phyloP scores from a whole-genome alignment of 495 filamentous ascomycete genomes.

The Penicillium argentinense region DNA sequence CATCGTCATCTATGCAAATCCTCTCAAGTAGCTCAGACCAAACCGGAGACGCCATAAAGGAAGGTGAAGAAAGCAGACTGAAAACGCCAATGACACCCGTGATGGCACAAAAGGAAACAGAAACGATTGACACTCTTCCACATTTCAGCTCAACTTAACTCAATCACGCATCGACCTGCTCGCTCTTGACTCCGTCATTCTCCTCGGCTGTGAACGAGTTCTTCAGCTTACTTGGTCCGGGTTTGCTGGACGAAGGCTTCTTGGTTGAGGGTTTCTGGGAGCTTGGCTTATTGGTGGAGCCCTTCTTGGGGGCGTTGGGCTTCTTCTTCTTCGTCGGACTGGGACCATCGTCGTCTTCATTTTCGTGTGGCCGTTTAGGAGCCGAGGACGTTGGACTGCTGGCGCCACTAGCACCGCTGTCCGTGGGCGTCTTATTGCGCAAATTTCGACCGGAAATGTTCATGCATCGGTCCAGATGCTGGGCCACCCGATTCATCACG shows the following conservation, averaged over 20 bases:
- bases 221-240: slow-evolving; percentile 47
- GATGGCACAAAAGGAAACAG: slow-evolving; percentile 11
- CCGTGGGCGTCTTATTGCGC: slow-evolving; percentile 47
- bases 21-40: slow-evolving; percentile 18
- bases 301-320: slow-evolving; percentile 40
- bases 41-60: slow-evolving; percentile 25
- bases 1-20: slow-evolving; percentile 37
- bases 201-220: slow-evolving; percentile 37
- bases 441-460: slow-evolving; percentile 67
- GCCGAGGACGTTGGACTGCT: slow-evolving; percentile 38
- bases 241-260: slow-evolving; percentile 40
- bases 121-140: background rate
- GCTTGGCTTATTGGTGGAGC: slow-evolving; percentile 37
- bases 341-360: slow-evolving; percentile 39
- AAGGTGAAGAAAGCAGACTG: slow-evolving; percentile 5
- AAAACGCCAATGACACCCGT: slow-evolving; percentile 20
- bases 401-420: slow-evolving; percentile 34
- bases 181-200: slow-evolving; percentile 30
- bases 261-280: no score
- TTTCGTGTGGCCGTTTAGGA: slow-evolving; percentile 38
- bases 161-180: slow-evolving; percentile 24
- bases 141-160: no score
- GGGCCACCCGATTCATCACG: slow-evolving; percentile 60
- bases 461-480: slow-evolving; percentile 80
- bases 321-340: slow-evolving; percentile 49